Evolutionary conservation across 352 stramenopile species (phyloP), one percentile per base, ranked within the genome.

Genomic region (Phytophthora capsici): DNA sequence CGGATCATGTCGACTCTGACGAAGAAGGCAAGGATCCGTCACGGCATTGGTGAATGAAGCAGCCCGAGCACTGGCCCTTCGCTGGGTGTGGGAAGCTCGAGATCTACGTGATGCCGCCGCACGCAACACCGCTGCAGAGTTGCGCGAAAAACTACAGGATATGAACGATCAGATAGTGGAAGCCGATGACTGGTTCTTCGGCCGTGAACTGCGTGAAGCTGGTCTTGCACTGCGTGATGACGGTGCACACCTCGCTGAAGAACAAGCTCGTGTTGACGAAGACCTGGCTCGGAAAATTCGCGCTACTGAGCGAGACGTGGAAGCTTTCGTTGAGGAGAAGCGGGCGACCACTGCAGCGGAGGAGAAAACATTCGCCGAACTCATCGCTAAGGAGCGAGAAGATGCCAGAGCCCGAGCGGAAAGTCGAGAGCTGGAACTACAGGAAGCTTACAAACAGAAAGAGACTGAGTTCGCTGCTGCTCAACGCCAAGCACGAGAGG

Each of bases 121-220:
- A 23, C 68, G 73, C 12, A 70, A 73, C 0, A 66, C 82, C 14
- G 73, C 87, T 0, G 59, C 70, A 17, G 69, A 94, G 19, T 65
- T 98, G 14, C 78, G 91, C 12, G 63, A 49, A 10, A 73, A 80
- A 22, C 47, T 94, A 8, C 69, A 78, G n/a, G 63, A 38, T 6
- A 76, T 93, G n/a, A 71, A 81, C 30, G 77, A 73, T 19, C 81
- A 95, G 46, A 97, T 98, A 68, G 84, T 90, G 4, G 87, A 95
- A 58, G 89, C 95, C n/a, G 92, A 98, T 51, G 91, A 98, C 73
- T 98, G 94, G 91, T 98, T 96, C 71, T 98, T 90, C 53, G 86
- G 88, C 1, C 87, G 86, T 7, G 94, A 97, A 50, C 63, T 98
- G 53, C 84, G 90, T 5, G 50, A 97, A 45, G 88, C 94, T 51